Evolutionary conservation across 2,329 filamentous ascomycete genomes (phyloP), one percentile per base, ranked within the genome.

Genomic region (Myrmaecium sp.): DNA sequence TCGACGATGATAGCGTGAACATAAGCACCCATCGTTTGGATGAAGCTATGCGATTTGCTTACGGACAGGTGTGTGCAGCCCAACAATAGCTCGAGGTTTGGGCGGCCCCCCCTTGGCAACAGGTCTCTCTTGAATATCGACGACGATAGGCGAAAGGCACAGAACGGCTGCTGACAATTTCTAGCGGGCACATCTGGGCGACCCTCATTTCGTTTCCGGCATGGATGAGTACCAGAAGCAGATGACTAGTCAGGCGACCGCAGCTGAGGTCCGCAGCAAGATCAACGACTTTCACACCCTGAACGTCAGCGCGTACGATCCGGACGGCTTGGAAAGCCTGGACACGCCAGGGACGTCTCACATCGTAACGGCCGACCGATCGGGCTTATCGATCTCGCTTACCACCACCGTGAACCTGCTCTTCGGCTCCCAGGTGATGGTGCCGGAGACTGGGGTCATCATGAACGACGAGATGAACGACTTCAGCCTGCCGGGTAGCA

Each of bases 11-110:
- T 22, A 54, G 51, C 11, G 36, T 66, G 12, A 74, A 81, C 38
- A 55, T 91, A 1, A 81, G 74, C 19, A 75, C 74, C 1, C 89
- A 95, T 51, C 69, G 79, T 9, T 65, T 93, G 36, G 71, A 82
- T 42, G 89, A 95, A 58, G 77, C 83, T 8, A 81, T 93, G 57
- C 69, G 82, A 13, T 95, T 92, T 47, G 83, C 70, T 3, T 95
- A 94, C 46, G 83, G 75, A 19, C 49, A 60, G 27, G 36, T 35
- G 20, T 21, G 35, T 29, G 16, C n/a, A n/a, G 18, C 7, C 7
- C 18, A 20, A n/a, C 7, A 16, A n/a, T 21, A 6, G 5, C 20
- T 4, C 12, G 8, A 16, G 8, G 7, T 5, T n/a, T n/a, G n/a
- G n/a, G n/a, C n/a, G n/a, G n/a, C n/a, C n/a, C n/a, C n/a, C n/a